Evolutionary conservation across 257 asterid genomes (phyloP).

Genomic region (Solanum habrochaites): DNA sequence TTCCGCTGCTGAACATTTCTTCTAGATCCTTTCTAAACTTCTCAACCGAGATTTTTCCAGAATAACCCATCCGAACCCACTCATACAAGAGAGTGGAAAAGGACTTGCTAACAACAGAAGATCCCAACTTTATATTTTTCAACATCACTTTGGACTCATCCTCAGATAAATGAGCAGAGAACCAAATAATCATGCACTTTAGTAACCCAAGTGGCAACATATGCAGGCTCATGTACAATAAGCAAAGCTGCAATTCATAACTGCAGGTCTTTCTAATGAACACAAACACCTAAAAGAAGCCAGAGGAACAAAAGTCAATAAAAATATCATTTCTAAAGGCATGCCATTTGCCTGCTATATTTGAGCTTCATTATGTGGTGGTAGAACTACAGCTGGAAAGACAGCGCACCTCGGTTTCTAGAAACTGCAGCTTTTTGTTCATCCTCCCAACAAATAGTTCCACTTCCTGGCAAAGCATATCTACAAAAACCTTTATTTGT

Average conservation of each 20-base stretch:
- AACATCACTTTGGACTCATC: conserved; percentile 40
- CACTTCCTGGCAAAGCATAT: conserved; percentile 43
- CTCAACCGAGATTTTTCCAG: conserved; percentile 57
- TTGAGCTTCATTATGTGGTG: background rate
- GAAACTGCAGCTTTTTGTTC: conserved; percentile 30
- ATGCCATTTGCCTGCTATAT: background rate
- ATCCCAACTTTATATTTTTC: conserved; percentile 29
- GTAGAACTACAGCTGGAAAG: background rate
- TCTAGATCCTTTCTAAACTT: conserved; percentile 42
- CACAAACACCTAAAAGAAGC: conserved; percentile 52
- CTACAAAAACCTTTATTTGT: conserved; percentile 30
- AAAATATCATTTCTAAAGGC: background rate
- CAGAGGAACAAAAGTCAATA: conserved; percentile 25
- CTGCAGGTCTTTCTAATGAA: conserved; percentile 43
- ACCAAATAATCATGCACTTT: conserved; percentile 55
- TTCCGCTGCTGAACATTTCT: conserved; percentile 41
- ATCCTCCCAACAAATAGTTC: conserved; percentile 37
- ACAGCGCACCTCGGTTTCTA: conserved; percentile 54
- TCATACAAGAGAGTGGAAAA: conserved; percentile 21
- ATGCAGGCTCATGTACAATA: conserved; percentile 47
- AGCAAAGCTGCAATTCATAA: conserved; percentile 52
- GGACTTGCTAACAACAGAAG: conserved; percentile 27
- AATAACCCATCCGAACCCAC: conserved; percentile 55
- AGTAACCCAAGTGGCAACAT: conserved; percentile 83
- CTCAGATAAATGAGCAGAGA: conserved; percentile 53